Conservation (phyloP, 495 filamentous ascomycete species). For the Parachaetomium inaequale region DNA sequence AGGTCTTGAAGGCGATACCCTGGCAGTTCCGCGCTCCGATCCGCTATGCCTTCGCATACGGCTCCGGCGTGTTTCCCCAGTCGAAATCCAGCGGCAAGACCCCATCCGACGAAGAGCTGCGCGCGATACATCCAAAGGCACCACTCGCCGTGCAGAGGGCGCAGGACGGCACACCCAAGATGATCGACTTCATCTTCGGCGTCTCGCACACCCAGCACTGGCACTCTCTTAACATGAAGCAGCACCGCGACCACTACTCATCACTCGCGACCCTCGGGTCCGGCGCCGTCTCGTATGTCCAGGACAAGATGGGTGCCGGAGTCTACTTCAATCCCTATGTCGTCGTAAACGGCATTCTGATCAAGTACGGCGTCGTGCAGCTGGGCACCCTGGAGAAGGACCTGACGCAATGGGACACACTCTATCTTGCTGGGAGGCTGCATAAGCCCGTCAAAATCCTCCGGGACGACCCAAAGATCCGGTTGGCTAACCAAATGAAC, state of each 20-base stretch:
- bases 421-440: conserved; percentile 90
- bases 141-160: conserved; percentile 72
- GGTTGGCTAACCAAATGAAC: conserved; percentile 92
- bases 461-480: conserved; percentile 84
- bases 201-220: conserved; percentile 94
- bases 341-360: conserved; percentile 89
- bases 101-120: conserved; percentile 50
- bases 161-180: conserved; percentile 82
- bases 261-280: conserved; percentile 80
- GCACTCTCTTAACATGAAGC: conserved; percentile 84
- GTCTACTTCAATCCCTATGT: conserved; percentile 98
- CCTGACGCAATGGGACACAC: conserved; percentile 80
- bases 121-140: conserved; percentile 67
- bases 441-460: conserved; percentile 98
- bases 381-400: conserved; percentile 82
- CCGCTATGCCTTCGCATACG: conserved; percentile 93
- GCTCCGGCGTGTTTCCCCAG: conserved; percentile 93
- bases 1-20: conserved; percentile 78
- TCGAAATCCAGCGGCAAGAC: conserved; percentile 46
- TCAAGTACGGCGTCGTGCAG: conserved; percentile 97
- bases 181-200: conserved; percentile 98
- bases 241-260: conserved; percentile 92
- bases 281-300: conserved; percentile 72
- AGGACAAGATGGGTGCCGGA: conserved; percentile 85
- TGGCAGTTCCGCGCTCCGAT: conserved; percentile 94